Conservation (phyloP, 2,329 filamentous ascomycete species). For the Onygenales sp. region DNA sequence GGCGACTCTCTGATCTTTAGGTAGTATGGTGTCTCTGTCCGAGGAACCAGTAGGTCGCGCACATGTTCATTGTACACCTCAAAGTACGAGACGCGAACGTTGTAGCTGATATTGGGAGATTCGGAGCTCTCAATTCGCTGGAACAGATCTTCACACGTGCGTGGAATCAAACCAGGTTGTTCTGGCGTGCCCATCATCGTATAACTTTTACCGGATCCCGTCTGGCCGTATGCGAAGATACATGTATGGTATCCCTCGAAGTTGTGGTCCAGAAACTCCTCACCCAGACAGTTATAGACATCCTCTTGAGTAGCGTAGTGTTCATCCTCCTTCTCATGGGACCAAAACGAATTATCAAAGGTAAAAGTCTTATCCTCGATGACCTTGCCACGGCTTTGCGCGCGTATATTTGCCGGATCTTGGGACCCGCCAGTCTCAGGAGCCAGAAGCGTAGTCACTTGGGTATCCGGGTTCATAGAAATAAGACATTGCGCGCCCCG, state of each 20-base stretch:
- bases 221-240: constrained; percentile 98
- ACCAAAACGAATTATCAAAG: constrained; percentile 99
- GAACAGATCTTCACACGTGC: constrained; percentile 93
- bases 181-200: constrained; percentile 90
- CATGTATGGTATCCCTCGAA: constrained; percentile 99
- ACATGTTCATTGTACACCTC: constrained; percentile 99
- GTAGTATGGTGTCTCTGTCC: constrained; percentile 73
- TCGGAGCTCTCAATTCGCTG: constrained; percentile 80
- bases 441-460: constrained; percentile 70
- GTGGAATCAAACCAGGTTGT: constrained; percentile 82
- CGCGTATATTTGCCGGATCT: constrained; percentile 45
- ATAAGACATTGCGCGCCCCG: constrained; percentile 77
- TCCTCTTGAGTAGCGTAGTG: constrained; percentile 91
- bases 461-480: constrained; percentile 78
- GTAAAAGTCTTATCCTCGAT: constrained; percentile 85
- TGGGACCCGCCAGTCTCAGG: constrained; percentile 47
- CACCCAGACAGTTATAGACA: constrained; percentile 85
- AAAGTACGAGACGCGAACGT: constrained; percentile 95
- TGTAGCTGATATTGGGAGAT: constrained; percentile 87
- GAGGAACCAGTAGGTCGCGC: constrained; percentile 77
- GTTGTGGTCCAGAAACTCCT: constrained; percentile 97
- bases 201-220: constrained; percentile 94
- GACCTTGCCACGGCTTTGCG: constrained; percentile 58
- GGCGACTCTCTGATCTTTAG: constrained; percentile 96
- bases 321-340: constrained; percentile 65